phyloP scores from a whole-genome alignment of 1,139 yeast species.

The Yamadazyma jaroonii region DNA sequence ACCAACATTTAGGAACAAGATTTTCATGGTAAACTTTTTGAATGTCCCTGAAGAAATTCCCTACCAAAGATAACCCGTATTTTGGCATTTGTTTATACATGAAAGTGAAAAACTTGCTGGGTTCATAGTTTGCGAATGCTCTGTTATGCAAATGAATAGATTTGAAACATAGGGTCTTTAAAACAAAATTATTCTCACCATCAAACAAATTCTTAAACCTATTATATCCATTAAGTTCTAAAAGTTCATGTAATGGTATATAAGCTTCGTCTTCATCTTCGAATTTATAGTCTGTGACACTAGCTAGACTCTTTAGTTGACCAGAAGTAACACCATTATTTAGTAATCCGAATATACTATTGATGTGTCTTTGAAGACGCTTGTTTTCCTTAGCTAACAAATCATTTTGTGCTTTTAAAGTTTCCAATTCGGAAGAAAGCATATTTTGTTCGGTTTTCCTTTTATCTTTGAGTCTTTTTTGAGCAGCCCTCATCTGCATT shows the following conservation, averaged over 20 bases:
- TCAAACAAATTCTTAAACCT: slow-evolving; percentile 1
- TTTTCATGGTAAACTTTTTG: slow-evolving; percentile 4
- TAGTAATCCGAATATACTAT: slow-evolving; percentile 1
- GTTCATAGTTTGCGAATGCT: background rate
- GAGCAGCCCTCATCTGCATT: slow-evolving; percentile 10
- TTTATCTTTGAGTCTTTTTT: slow-evolving; percentile 6
- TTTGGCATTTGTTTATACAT: background rate
- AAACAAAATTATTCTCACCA: slow-evolving; percentile 1
- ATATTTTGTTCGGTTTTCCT: slow-evolving; percentile 4
- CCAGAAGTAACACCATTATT: slow-evolving; percentile 1
- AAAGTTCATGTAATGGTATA: slow-evolving; percentile 1
- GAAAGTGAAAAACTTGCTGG: too few relatives aligned
- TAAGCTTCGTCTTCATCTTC: slow-evolving; percentile 4
- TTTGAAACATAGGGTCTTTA: slow-evolving; percentile 3
- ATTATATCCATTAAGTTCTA: background rate
- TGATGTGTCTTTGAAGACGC: background rate
- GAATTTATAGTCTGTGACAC: slow-evolving; percentile 2
- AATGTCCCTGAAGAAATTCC: slow-evolving; percentile 1
- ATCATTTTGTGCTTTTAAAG: background rate
- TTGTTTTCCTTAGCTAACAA: background rate
- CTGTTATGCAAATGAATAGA: slow-evolving; percentile 1
- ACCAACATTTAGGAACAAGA: slow-evolving; percentile 6
- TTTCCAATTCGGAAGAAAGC: slow-evolving; percentile 1
- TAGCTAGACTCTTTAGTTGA: slow-evolving; percentile 1
- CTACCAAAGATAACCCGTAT: slow-evolving; percentile 6